Conservation (phyloP, 768 basidiomycete genomes). For the Crucibulum laeve region DNA sequence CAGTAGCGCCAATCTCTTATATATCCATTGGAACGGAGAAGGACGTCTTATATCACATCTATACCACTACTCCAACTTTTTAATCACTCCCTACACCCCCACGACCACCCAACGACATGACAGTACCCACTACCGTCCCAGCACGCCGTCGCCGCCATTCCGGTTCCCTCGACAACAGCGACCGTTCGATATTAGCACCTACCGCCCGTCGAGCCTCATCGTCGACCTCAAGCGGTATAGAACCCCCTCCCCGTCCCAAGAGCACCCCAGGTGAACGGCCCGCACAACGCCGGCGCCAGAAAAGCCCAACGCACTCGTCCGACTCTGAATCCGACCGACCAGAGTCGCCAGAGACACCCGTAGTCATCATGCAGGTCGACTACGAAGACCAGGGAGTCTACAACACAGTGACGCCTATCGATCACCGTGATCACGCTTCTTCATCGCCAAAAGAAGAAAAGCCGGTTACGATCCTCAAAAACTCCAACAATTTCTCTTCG, state of each 20-base stretch:
- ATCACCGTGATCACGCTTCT: slow-evolving; percentile 10
- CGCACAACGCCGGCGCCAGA: slow-evolving; percentile 40
- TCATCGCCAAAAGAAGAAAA: slow-evolving; percentile 9
- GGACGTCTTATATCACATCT: no score
- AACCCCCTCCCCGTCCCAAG: slow-evolving; percentile 67
- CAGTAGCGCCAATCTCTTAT: no score
- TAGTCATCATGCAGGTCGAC: slow-evolving; percentile 17
- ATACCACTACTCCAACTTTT: background rate
- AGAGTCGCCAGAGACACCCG: slow-evolving; percentile 12
- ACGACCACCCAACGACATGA: background rate
- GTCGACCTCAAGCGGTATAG: slow-evolving; percentile 20
- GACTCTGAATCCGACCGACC: slow-evolving; percentile 27
- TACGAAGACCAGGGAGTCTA: slow-evolving; percentile 8
- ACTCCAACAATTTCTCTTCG: slow-evolving; percentile 16
- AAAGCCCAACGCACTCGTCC: slow-evolving; percentile 32
- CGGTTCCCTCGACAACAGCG: slow-evolving; percentile 39
- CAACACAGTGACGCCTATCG: slow-evolving; percentile 12
- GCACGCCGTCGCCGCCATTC: slow-evolving; percentile 64
- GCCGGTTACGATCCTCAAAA: slow-evolving; percentile 18
- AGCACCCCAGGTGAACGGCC: slow-evolving; percentile 68
- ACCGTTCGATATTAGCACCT: slow-evolving; percentile 15
- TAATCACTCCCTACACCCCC: background rate
- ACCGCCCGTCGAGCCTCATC: slow-evolving; percentile 10
- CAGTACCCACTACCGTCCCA: slow-evolving; percentile 23
- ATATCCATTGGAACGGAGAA: no score